These are phyloP conservation scores for Claviceps africana DNA, from an alignment of 2,329 filamentous ascomycete genomes.

Conservation along the genomic window DNA sequence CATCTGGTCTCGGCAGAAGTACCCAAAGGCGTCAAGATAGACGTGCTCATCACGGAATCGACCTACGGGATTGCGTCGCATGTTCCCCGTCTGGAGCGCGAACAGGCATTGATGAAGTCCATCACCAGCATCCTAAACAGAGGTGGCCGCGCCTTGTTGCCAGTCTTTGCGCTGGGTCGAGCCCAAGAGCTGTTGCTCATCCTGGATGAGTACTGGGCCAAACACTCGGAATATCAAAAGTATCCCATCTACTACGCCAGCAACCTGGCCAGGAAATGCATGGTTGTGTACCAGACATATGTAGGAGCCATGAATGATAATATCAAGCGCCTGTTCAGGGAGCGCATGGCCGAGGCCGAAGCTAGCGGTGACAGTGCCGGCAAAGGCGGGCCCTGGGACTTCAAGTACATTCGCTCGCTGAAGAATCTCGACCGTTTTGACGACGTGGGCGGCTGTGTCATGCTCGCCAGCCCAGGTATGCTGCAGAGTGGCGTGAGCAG, in stretches of 20 bases:
- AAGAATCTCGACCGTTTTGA: constrained; percentile 93
- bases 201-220: constrained; percentile 90
- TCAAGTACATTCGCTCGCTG: constrained; percentile 81
- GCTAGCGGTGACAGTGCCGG: constrained; percentile 58
- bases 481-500: constrained; percentile 90
- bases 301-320: constrained; percentile 99
- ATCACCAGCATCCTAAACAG: constrained; percentile 84
- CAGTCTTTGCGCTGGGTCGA: constrained; percentile 85
- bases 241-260: constrained; percentile 96
- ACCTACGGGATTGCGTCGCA: constrained; percentile 95
- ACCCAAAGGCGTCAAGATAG: constrained; percentile 76
- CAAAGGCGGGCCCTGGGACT: constrained; percentile 89
- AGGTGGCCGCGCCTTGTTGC: constrained; percentile 83
- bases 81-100: constrained; percentile 77
- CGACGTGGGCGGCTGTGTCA: constrained; percentile 87
- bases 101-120: constrained; percentile 88
- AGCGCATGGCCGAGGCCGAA: constrained; percentile 83
- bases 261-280: constrained; percentile 88
- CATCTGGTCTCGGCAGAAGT: constrained; percentile 91
- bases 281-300: constrained; percentile 98
- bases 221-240: constrained; percentile 76
- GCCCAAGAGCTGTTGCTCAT: constrained; percentile 91
- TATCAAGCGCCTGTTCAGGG: constrained; percentile 87
- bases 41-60: constrained; percentile 93
- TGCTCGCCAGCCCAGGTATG: constrained; percentile 97